phyloP scores from a whole-genome alignment of 108 stramenopile species.

The Nannochloropsis gaditana region DNA sequence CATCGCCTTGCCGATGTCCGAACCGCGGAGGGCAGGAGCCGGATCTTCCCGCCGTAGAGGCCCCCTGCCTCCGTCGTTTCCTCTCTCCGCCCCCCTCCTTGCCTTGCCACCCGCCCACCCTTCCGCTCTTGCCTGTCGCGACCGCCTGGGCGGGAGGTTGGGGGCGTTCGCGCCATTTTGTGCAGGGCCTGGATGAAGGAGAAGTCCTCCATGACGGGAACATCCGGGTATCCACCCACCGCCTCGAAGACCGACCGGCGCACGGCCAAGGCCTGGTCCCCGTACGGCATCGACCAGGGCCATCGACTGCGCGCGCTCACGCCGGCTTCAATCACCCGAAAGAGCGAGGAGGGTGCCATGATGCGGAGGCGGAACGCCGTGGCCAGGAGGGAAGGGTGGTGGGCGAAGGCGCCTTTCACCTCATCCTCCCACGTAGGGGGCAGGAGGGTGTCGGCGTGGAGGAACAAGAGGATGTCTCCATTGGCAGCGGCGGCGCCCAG shows the following conservation, averaged over 20 bases:
- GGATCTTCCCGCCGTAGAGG: not conserved
- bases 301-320: conserved; percentile 59
- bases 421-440: conserved; percentile 20
- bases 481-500: not conserved
- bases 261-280: conserved; percentile 70
- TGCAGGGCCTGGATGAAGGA: not conserved
- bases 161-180: not conserved
- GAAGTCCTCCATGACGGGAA: conserved; percentile 80
- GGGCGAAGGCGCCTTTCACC: not conserved
- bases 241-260: conserved; percentile 61
- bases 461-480: not conserved
- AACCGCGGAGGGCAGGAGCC: not conserved
- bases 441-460: conserved; percentile 18
- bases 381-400: not conserved
- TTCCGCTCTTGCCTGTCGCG: not conserved
- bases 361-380: not conserved
- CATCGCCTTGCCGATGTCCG: not conserved
- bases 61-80: not conserved
- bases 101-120: not conserved
- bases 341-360: not conserved
- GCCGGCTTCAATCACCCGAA: conserved; percentile 33
- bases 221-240: conserved; percentile 74
- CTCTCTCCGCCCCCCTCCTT: not conserved
- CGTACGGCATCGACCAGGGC: conserved; percentile 66
- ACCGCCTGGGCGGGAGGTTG: not conserved